Evolutionary conservation across 345 rosid genomes (phyloP).

Genomic region (Mercurialis annua): DNA sequence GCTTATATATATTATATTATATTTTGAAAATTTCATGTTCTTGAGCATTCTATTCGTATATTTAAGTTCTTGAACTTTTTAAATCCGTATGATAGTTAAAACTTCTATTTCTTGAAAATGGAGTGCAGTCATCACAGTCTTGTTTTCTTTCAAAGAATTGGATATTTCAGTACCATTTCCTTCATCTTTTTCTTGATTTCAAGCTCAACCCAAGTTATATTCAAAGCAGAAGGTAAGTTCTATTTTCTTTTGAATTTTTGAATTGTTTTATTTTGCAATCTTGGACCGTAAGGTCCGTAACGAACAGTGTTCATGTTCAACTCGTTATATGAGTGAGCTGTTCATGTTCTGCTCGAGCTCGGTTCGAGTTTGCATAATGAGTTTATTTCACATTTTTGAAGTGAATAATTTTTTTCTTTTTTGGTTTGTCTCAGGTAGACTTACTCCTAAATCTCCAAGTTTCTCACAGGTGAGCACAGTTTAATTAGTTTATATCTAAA

Average conservation of each 20-base stretch:
- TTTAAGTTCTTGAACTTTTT: constrained; percentile 7
- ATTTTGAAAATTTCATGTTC: not conserved
- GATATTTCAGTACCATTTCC: constrained; percentile 27
- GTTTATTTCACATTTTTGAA: not conserved
- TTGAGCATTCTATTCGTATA: not conserved
- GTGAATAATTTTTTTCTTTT: not conserved
- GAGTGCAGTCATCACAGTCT: constrained; percentile 4
- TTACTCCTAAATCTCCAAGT: constrained; percentile 34
- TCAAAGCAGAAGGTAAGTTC: constrained; percentile 54
- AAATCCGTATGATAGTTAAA: not conserved
- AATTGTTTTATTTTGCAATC: not conserved
- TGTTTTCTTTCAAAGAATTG: constrained; percentile 9
- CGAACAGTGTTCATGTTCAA: too few species aligned
- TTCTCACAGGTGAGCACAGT: constrained; percentile 39
- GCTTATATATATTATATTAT: constrained; percentile 16
- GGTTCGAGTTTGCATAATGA: too few species aligned
- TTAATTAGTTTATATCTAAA: not conserved
- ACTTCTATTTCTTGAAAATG: constrained; percentile 24
- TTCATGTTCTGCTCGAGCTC: too few species aligned
- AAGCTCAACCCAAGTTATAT: constrained; percentile 47
- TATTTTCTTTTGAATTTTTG: constrained; percentile 26
- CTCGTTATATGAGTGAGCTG: too few species aligned
- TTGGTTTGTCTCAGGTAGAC: constrained; percentile 47
- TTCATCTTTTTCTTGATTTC: constrained; percentile 45
- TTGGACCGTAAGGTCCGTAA: too few species aligned